Evolutionary conservation across 2,329 filamentous ascomycete species (phyloP), one percentile per base, ranked within the genome.

Genomic region (Pezicula carpinea): DNA sequence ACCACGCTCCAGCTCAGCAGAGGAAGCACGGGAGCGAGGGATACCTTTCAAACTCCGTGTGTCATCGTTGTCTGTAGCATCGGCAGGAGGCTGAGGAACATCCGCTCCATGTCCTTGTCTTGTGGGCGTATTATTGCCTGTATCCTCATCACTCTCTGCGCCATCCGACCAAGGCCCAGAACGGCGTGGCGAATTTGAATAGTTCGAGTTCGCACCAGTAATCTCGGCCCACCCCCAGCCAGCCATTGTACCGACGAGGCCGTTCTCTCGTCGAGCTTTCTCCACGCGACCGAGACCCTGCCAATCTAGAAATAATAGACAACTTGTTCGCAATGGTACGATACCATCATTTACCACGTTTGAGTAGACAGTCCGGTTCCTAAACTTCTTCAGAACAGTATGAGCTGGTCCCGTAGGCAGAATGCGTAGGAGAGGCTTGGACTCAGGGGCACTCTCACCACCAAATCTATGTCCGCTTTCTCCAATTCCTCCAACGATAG

Each of bases 321-420:
- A 99, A 53, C 92, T 97, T 4, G 93, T 99, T 18, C 93, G 82
- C 29, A 99, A 71, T 3, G 93, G 93, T 4, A 99, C 93, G 56
- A 99, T 96, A 3, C 91, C 92, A 67, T 97, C 92, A 61, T 97
- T 97, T 56, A 97, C 92, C 11, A 97, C 91, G 60, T 97, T 97
- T 2, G 91, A 96, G 65, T 97, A 97, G 1, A 96, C 76, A 0
- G 93, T 97, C 14, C 92, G 78, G 64, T 95, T 95, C 18, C 89
- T 77, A 65, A 97, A 97, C 68, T 88, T 89, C 62, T 86, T 84
- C 34, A 97, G 69, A 1, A 91, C 92, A 46, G 82, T 80, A 65
- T 96, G 91, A 6, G 92, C 93, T 14, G 92, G 91, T 0, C 92
- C 92, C 6, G 89, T 95, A 0, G 93, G 92, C 19, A 97, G 69